phyloP scores from a whole-genome alignment of 2,329 filamentous ascomycete species.

The Pseudogymnoascus sp. region DNA sequence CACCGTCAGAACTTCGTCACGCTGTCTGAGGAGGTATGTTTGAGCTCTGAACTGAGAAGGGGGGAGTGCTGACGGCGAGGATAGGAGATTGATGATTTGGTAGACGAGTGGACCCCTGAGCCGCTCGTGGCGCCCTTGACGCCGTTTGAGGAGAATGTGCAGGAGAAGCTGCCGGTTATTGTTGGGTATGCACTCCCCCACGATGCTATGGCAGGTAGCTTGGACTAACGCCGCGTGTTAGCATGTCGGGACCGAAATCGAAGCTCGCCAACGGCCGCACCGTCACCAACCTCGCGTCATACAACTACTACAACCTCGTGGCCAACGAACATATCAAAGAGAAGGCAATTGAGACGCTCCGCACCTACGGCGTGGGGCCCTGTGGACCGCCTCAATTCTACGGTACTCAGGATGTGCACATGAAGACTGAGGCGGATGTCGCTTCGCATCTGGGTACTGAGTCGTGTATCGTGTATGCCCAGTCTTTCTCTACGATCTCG shows the following conservation, averaged over 20 bases:
- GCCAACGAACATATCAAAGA: conserved; percentile 88
- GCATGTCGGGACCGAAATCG: conserved; percentile 80
- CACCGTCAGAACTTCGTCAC: conserved; percentile 84
- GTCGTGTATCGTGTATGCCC: conserved; percentile 88
- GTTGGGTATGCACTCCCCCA: conserved; percentile 57
- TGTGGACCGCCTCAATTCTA: conserved; percentile 98
- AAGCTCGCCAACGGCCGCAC: conserved; percentile 84
- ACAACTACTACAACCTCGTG: conserved; percentile 97
- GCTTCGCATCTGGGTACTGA: conserved; percentile 81
- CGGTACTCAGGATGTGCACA: conserved; percentile 95
- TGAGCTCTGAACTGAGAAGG: conserved; percentile 14
- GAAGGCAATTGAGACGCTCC: conserved; percentile 86
- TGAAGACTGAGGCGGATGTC: conserved; percentile 92
- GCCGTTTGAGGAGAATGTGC: conserved; percentile 68
- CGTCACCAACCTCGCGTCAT: conserved; percentile 86
- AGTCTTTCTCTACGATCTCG: conserved; percentile 94
- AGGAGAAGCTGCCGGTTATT: conserved; percentile 79
- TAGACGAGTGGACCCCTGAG: conserved; percentile 94
- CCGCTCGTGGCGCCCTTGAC: conserved; percentile 73
- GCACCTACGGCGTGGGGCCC: conserved; percentile 92
- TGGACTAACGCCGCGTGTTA: conserved; percentile 30
- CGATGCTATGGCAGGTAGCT: background rate
- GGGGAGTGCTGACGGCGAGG: background rate
- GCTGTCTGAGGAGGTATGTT: conserved; percentile 65
- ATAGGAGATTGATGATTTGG: conserved; percentile 87